These are phyloP conservation scores for Diplodia seriata DNA, from an alignment of 2,329 filamentous ascomycete species.

Conservation along the genomic window DNA sequence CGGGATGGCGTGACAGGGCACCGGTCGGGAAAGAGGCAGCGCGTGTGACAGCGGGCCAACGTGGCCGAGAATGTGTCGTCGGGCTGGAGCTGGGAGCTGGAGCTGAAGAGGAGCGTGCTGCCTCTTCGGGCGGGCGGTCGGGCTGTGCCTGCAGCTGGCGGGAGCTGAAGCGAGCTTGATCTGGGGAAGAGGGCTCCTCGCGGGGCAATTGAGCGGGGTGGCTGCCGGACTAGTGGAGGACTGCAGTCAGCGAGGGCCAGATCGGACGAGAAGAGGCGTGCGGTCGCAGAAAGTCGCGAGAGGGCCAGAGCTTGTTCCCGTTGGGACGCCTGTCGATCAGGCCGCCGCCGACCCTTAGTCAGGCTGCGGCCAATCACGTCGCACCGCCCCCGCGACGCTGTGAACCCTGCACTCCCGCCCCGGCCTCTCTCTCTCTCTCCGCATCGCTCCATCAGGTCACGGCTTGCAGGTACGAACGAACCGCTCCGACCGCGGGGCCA, in stretches of 20 bases:
- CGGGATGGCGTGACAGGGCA: background rate
- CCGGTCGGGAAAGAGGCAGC: conserved; percentile 15
- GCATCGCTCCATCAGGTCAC: conserved; percentile 2
- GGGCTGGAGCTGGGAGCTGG: background rate
- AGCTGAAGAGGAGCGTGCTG: conserved; percentile 1
- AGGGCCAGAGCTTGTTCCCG: conserved; percentile 19
- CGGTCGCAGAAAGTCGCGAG: conserved; percentile 4
- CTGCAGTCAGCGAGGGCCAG: conserved; percentile 24
- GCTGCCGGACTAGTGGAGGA: conserved; percentile 16
- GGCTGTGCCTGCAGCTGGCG: conserved; percentile 19
- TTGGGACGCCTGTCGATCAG: conserved; percentile 15
- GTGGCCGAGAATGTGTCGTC: conserved; percentile 18
- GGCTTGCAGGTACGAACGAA: conserved; percentile 6
- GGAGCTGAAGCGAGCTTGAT: conserved; percentile 10
- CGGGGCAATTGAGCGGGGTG: conserved; percentile 10
- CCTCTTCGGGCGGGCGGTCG: conserved; percentile 10
- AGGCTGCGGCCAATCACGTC: background rate
- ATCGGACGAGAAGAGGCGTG: conserved; percentile 24
- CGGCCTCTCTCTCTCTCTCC: conserved; percentile 6
- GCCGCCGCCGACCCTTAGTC: conserved; percentile 15
- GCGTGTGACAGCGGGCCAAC: background rate
- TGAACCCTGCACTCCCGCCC: background rate
- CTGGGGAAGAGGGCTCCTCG: background rate
- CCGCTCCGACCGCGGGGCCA: background rate
- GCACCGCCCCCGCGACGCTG: background rate